phyloP scores from a whole-genome alignment of 495 filamentous ascomycete species.

The Penicillium fimorum region DNA sequence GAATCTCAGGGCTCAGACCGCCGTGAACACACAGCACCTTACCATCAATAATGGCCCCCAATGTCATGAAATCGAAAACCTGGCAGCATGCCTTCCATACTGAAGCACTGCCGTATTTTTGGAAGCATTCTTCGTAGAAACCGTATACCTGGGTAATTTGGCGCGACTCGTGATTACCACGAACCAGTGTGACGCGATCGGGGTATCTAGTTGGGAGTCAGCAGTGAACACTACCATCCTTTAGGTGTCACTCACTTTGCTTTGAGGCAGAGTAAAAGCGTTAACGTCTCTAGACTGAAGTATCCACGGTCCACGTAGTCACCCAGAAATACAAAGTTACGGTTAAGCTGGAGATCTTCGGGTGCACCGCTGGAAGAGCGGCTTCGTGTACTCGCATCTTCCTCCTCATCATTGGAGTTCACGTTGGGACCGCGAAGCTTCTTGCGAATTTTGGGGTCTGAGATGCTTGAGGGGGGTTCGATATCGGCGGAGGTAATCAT shows the following conservation, averaged over 20 bases:
- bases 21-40: constrained; percentile 97
- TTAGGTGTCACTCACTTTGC: constrained; percentile 66
- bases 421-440: constrained; percentile 63
- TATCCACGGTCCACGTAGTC: constrained; percentile 98
- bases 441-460: constrained; percentile 76
- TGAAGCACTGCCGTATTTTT: constrained; percentile 96
- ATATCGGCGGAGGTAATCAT: constrained; percentile 82
- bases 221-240: not conserved
- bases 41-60: constrained; percentile 95
- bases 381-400: constrained; percentile 36
- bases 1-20: constrained; percentile 92
- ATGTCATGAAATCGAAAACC: constrained; percentile 95
- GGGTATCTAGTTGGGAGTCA: constrained; percentile 67
- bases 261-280: constrained; percentile 91
- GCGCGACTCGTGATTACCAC: constrained; percentile 95
- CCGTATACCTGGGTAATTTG: constrained; percentile 99
- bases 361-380: constrained; percentile 42
- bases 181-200: constrained; percentile 90
- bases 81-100: constrained; percentile 99
- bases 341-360: constrained; percentile 50
- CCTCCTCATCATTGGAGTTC: constrained; percentile 42
- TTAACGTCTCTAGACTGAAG: constrained; percentile 96
- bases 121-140: constrained; percentile 97
- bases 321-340: constrained; percentile 93
- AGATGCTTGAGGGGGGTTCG: constrained; percentile 82